phyloP scores from a whole-genome alignment of 2,329 filamentous ascomycete species.

The Ophiostoma ips region DNA sequence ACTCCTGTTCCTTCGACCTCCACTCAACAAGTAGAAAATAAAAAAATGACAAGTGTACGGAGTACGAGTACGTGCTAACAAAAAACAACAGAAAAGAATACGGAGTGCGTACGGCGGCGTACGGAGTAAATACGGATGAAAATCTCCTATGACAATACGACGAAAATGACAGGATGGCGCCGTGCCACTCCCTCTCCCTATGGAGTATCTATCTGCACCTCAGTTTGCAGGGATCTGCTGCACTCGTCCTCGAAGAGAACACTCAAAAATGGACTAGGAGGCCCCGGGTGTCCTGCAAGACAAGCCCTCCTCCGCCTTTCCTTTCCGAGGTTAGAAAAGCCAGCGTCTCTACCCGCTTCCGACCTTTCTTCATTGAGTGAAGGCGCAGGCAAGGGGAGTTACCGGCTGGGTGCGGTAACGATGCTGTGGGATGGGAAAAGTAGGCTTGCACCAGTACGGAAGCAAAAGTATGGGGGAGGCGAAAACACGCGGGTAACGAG shows the following conservation, averaged over 20 bases:
- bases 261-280: not conserved
- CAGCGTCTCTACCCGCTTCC: slow-evolving; percentile 12
- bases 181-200: too few relatives aligned
- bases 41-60: too few relatives aligned
- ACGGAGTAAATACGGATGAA: not conserved
- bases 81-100: too few relatives aligned
- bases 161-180: too few relatives aligned
- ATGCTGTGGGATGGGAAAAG: not conserved
- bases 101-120: too few relatives aligned
- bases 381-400: slow-evolving; percentile 5
- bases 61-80: too few relatives aligned
- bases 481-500: not conserved
- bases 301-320: slow-evolving; percentile 7
- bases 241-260: not conserved
- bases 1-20: not conserved
- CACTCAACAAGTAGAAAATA: not conserved
- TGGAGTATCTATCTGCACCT: too few relatives aligned
- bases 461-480: not conserved
- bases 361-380: slow-evolving; percentile 14
- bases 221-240: too few relatives aligned
- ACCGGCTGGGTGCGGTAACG: too few relatives aligned
- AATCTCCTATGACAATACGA: not conserved
- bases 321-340: slow-evolving; percentile 12
- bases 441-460: not conserved
- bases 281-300: not conserved